Evolutionary conservation across 23 red algal genomes (phyloP).

Genomic region (Gracilaria gracilis): DNA sequence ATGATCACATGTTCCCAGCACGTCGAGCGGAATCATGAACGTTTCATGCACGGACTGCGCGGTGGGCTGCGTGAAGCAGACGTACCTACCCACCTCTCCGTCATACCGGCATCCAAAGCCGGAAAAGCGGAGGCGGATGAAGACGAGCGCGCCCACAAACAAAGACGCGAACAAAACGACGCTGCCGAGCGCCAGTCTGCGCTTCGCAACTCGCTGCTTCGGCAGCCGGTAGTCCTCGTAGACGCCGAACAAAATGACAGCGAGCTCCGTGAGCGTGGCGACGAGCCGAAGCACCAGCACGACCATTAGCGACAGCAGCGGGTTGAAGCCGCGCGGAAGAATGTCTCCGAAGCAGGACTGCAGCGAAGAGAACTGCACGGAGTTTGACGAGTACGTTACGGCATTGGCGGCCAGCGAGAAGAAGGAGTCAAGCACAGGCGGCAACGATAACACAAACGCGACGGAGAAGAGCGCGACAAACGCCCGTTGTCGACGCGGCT

Average conservation of each 20-base stretch:
- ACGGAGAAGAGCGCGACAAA: neutral
- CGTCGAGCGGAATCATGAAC: neutral
- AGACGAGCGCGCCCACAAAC: neutral
- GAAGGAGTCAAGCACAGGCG: neutral
- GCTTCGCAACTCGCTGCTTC: neutral
- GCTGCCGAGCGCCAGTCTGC: neutral
- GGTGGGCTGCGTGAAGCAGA: neutral
- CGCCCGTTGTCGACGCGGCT: neutral
- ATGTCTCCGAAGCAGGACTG: neutral
- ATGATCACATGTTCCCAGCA: neutral
- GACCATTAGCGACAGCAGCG: neutral
- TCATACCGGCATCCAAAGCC: neutral
- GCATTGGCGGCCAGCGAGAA: neutral
- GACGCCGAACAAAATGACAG: neutral
- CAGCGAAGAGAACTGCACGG: neutral
- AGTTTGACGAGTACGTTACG: neutral
- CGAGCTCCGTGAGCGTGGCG: neutral
- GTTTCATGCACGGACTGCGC: neutral
- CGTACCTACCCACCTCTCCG: neutral
- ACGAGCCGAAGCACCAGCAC: neutral
- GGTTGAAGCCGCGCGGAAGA: neutral
- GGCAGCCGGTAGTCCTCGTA: neutral
- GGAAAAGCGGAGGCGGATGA: neutral
- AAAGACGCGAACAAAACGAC: neutral
- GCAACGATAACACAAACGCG: neutral